Conservation (phyloP, 345 rosid genomes). For the Excoecaria agallocha region DNA sequence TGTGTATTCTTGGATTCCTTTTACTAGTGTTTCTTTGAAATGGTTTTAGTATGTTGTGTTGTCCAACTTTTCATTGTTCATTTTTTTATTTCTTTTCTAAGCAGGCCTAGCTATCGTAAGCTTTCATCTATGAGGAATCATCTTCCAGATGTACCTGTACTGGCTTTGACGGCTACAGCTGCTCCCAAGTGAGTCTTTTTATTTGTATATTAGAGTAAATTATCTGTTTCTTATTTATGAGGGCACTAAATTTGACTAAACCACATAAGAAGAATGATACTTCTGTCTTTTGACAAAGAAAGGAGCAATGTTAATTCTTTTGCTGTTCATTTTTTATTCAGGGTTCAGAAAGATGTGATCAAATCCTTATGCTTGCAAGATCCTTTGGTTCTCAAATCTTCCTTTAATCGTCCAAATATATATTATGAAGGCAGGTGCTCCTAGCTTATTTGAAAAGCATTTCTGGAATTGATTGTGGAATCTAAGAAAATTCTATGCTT, state of each 20-base stretch:
- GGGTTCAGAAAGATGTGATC: conserved; percentile 90
- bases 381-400: conserved; percentile 81
- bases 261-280: background rate
- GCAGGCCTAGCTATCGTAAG: conserved; percentile 84
- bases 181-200: conserved; percentile 76
- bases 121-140: conserved; percentile 75
- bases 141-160: conserved; percentile 72
- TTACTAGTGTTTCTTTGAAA: background rate
- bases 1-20: conserved; percentile 8
- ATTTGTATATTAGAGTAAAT: conserved; percentile 3
- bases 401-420: conserved; percentile 94
- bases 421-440: conserved; percentile 72
- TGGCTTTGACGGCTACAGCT: conserved; percentile 98
- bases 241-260: background rate
- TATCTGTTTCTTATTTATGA: background rate
- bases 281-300: conserved; percentile 3
- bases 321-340: conserved; percentile 33
- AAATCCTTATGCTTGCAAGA: conserved; percentile 67
- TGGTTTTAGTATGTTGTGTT: background rate
- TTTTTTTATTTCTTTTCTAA: conserved; percentile 5
- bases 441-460: conserved; percentile 4
- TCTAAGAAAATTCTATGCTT: background rate
- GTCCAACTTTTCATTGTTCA: background rate
- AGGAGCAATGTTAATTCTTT: conserved; percentile 8
- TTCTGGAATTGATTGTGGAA: background rate